These are phyloP conservation scores for Fusarium hostae DNA, from an alignment of 2,329 filamentous ascomycete genomes.

Conservation along the genomic window DNA sequence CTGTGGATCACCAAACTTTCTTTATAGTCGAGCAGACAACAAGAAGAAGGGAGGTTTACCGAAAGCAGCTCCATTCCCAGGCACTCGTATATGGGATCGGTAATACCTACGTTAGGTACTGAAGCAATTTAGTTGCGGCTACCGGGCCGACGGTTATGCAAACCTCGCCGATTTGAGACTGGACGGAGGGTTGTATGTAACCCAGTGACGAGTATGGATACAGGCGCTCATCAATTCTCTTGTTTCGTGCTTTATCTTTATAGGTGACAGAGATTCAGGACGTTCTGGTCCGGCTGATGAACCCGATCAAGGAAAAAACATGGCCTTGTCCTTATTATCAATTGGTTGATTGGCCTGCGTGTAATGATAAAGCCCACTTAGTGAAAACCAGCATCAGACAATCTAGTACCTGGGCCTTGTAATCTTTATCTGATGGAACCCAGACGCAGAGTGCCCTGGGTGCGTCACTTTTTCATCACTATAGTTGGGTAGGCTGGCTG, in stretches of 20 bases:
- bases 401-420: constrained; percentile 12
- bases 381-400: constrained; percentile 5
- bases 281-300: constrained; percentile 39
- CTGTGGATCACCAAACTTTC: neutral
- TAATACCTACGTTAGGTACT: neutral
- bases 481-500: neutral
- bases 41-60: neutral
- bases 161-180: neutral
- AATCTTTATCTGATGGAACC: constrained; percentile 2
- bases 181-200: constrained; percentile 20
- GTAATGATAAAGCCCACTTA: constrained; percentile 31
- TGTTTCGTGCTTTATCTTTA: constrained; percentile 9
- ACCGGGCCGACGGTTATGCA: constrained; percentile 27
- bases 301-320: constrained; percentile 33
- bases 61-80: neutral
- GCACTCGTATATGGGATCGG: neutral
- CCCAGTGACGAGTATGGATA: neutral
- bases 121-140: constrained; percentile 8
- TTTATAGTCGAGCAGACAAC: neutral
- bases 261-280: constrained; percentile 22
- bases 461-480: constrained; percentile 33
- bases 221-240: neutral
- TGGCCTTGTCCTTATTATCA: constrained; percentile 25
- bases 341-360: constrained; percentile 28
- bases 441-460: constrained; percentile 7